Conservation (phyloP, 495 filamentous ascomycete genomes). For the Trypethelium eluteriae region DNA sequence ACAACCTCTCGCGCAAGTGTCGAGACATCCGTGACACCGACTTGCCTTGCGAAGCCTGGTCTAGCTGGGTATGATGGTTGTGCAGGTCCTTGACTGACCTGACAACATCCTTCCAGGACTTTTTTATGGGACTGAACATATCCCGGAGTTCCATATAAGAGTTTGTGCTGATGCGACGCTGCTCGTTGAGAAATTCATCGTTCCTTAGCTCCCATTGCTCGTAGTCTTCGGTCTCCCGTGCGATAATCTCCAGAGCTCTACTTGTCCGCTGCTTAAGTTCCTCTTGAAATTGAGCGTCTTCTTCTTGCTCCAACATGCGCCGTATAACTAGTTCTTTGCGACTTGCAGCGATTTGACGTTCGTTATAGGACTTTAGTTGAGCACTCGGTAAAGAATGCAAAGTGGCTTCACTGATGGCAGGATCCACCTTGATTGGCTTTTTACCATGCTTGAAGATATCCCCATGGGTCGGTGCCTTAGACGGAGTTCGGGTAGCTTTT, state of each 20-base stretch:
- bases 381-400: not conserved
- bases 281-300: not conserved
- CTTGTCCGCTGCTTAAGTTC: not conserved
- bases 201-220: not conserved
- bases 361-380: not conserved
- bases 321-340: not conserved
- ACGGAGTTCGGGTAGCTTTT: too few relatives aligned
- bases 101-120: not conserved
- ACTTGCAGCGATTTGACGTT: not conserved
- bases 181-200: not conserved
- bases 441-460: too few relatives aligned
- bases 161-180: not conserved
- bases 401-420: not conserved
- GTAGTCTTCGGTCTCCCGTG: not conserved
- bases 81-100: not conserved
- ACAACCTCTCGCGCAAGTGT: not conserved
- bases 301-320: not conserved
- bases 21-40: not conserved
- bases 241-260: not conserved
- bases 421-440: too few relatives aligned
- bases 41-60: not conserved
- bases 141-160: not conserved
- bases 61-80: not conserved
- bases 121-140: not conserved
- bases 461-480: too few relatives aligned